Conservation (phyloP, 805 yeast species). For the Kazachstania africana region DNA sequence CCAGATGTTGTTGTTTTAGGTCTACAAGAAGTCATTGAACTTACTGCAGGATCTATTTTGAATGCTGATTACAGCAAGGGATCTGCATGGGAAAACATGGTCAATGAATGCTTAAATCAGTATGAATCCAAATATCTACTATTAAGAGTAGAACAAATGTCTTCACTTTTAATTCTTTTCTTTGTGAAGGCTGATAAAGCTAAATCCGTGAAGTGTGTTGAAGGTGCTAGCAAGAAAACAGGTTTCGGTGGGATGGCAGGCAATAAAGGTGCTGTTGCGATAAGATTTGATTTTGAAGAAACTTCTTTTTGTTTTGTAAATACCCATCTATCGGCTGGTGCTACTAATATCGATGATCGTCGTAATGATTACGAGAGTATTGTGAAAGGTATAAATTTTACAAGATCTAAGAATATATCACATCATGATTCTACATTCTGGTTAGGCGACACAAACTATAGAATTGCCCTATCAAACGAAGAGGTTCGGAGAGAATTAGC, state of each 20-base stretch:
- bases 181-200: slow-evolving; percentile 43
- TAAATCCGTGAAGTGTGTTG: slow-evolving; percentile 59
- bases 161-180: slow-evolving; percentile 55
- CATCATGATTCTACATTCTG: slow-evolving; percentile 84
- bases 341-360: slow-evolving; percentile 67
- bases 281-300: slow-evolving; percentile 70
- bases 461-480: slow-evolving; percentile 62
- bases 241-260: slow-evolving; percentile 97
- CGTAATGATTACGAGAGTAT: slow-evolving; percentile 72
- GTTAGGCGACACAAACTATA: slow-evolving; percentile 91
- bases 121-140: slow-evolving; percentile 43
- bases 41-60: slow-evolving; percentile 81
- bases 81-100: slow-evolving; percentile 61
- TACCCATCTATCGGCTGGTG: slow-evolving; percentile 92
- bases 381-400: slow-evolving; percentile 62
- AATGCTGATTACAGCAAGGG: slow-evolving; percentile 72
- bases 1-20: slow-evolving; percentile 85
- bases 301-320: slow-evolving; percentile 77
- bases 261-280: slow-evolving; percentile 92
- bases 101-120: slow-evolving; percentile 52
- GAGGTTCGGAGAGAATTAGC: slow-evolving; percentile 50
- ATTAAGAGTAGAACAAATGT: slow-evolving; percentile 62
- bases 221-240: slow-evolving; percentile 83
- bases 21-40: slow-evolving; percentile 86
- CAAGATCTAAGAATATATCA: slow-evolving; percentile 60